Base-by-base conservation (phyloP, 805 yeast genomes). In the Yamadazyma akitaensis region DNA sequence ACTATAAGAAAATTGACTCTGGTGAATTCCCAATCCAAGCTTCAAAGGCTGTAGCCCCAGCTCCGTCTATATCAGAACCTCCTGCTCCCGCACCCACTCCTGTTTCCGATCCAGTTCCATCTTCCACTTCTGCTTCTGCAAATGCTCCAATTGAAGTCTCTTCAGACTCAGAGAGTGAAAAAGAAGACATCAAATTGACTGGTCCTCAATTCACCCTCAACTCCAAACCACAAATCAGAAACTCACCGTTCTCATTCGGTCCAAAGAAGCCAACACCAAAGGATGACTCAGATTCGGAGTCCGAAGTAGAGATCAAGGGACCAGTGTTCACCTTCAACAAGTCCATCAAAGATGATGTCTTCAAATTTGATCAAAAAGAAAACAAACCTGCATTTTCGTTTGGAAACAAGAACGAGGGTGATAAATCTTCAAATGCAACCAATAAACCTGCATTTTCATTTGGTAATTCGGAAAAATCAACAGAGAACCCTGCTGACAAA, bases 281-380 rank as follows among this genome's bases (percentile, higher is more conserved):
- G 17, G 56, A 51, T 38, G 51, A 50, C 10, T 55, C 54, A 10
- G 60, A 56, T 35, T 68, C 76, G 2, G 81, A 76, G 43, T 68
- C 76, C 1, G 86, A 81, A 32, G 64, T 82, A 21, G 84, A 82
- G 59, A 76, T 85, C 25, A 79, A 86, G 62, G 95, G 95, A 1
- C 95, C 96, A 17, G 64, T 72, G 12, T 88, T 88, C 60, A 75
- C 61, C 3, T 70, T 72, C 54, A 62, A 61, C 49, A 70, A 70
- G 48, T 56, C 62, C 10, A 69, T 70, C 16, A 55, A 59, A 36
- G 75, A 70, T 47, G 57, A 55, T 18, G 67, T 68, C 10, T 71
- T 71, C 51, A 58, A 60, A 43, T 51, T 51, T 26, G 41, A 35
- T 26, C 40, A 42, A 10, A 36, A 43, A 17, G 37, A 30, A 17